phyloP scores from a whole-genome alignment of 495 filamentous ascomycete genomes.

The Entonaema liquescens region DNA sequence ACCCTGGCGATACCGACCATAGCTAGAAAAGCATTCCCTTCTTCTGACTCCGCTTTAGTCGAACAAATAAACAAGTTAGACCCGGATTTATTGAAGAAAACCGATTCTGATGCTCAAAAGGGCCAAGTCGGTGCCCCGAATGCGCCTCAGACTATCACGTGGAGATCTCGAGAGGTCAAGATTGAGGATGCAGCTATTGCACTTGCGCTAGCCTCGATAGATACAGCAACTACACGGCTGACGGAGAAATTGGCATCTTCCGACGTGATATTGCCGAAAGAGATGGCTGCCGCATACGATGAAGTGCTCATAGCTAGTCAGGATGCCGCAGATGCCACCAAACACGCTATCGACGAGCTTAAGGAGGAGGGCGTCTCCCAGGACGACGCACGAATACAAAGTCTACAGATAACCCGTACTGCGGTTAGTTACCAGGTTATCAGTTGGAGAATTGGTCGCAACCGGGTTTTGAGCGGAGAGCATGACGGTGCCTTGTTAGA shows the following conservation, averaged over 20 bases:
- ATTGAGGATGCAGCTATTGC: slow-evolving; percentile 95
- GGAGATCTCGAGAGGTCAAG: slow-evolving; percentile 86
- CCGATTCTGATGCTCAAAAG: slow-evolving; percentile 65
- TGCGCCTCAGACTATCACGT: slow-evolving; percentile 79
- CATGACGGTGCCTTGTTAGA: slow-evolving; percentile 75
- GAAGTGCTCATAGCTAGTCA: slow-evolving; percentile 89
- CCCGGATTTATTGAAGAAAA: slow-evolving; percentile 71
- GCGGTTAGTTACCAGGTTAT: slow-evolving; percentile 93
- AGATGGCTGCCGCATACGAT: slow-evolving; percentile 84
- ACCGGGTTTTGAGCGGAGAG: slow-evolving; percentile 83
- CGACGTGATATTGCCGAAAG: slow-evolving; percentile 62
- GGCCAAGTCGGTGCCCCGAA: slow-evolving; percentile 62
- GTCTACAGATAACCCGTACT: slow-evolving; percentile 89
- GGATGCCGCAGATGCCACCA: slow-evolving; percentile 92
- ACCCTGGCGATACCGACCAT: slow-evolving; percentile 81
- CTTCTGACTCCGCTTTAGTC: slow-evolving; percentile 67
- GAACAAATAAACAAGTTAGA: slow-evolving; percentile 75
- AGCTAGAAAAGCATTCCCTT: slow-evolving; percentile 77
- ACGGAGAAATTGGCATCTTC: slow-evolving; percentile 70
- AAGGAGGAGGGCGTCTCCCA: slow-evolving; percentile 82
- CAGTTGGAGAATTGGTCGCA: slow-evolving; percentile 93
- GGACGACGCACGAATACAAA: slow-evolving; percentile 88
- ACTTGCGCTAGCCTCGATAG: slow-evolving; percentile 66
- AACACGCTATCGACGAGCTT: slow-evolving; percentile 90
- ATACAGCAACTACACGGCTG: slow-evolving; percentile 62